Evolutionary conservation across 2,329 filamentous ascomycete genomes (phyloP).

Genomic region (Paecilomyces sp.): DNA sequence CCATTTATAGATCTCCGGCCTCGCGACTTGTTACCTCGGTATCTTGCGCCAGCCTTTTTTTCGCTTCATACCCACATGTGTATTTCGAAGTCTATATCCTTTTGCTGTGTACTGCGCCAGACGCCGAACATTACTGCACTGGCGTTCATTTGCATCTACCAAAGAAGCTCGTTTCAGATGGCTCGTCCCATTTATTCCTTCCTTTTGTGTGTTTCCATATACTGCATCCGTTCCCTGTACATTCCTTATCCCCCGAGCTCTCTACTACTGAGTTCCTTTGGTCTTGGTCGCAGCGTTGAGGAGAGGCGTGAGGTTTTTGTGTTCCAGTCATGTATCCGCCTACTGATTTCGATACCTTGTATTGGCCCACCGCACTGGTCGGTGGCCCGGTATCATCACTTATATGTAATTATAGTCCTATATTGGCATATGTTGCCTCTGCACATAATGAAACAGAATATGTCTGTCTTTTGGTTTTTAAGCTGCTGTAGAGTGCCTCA

Average conservation of each 20-base stretch:
- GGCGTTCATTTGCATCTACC: conserved; percentile 1
- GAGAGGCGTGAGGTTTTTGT: background rate
- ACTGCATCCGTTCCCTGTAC: conserved; percentile 10
- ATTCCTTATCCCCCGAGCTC: conserved; percentile 3
- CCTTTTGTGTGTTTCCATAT: conserved; percentile 12
- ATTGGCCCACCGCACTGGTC: background rate
- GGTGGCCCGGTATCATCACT: background rate
- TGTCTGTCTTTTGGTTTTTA: background rate
- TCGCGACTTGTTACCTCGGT: conserved; percentile 22
- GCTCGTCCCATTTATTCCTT: conserved; percentile 9
- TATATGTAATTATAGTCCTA: background rate
- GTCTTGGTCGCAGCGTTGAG: background rate
- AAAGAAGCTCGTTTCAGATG: conserved; percentile 1
- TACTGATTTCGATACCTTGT: background rate
- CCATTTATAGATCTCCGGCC: conserved; percentile 29
- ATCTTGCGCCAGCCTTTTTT: conserved; percentile 12
- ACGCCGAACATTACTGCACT: conserved; percentile 7
- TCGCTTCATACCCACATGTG: conserved; percentile 13
- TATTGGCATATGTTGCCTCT: background rate
- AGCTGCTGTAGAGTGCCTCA: background rate
- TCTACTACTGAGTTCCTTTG: background rate
- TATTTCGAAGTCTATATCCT: conserved; percentile 9
- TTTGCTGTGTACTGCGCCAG: conserved; percentile 13
- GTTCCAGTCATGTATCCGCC: background rate
- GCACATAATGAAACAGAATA: conserved; percentile 1